Evolutionary conservation across 768 basidiomycete genomes (phyloP).

Genomic region (Obba rivulosa): DNA sequence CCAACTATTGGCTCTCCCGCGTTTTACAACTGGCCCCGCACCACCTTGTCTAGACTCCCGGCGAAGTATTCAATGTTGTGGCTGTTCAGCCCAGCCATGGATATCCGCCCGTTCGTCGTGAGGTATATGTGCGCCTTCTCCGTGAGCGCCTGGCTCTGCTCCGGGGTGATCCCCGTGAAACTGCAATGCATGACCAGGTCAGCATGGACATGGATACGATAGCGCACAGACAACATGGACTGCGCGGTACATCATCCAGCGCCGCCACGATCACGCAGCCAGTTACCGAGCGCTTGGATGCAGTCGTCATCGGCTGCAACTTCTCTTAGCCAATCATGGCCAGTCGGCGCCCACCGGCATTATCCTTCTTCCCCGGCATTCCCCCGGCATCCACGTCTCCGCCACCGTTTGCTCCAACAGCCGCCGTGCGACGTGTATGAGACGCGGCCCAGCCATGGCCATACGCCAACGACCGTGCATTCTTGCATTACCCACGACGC

Average conservation of each 20-base stretch:
- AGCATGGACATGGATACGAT: constrained; percentile 5
- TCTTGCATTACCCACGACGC: background rate
- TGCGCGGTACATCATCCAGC: background rate
- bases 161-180: constrained; percentile 74
- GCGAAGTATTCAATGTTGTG: constrained; percentile 77
- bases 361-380: background rate
- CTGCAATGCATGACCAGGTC: constrained; percentile 31
- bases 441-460: no score
- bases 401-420: background rate
- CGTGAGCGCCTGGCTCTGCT: constrained; percentile 62
- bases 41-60: constrained; percentile 58
- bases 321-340: background rate
- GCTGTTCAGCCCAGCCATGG: constrained; percentile 89
- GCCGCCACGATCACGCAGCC: background rate
- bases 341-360: background rate
- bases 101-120: constrained; percentile 85
- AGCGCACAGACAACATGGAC: background rate
- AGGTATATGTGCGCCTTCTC: constrained; percentile 80
- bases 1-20: background rate
- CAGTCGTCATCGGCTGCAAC: background rate
- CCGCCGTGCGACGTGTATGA: no score
- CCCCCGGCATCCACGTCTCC: background rate
- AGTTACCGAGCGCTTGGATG: background rate
- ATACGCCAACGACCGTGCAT: no score
- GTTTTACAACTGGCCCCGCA: constrained; percentile 40